Evolutionary conservation across 805 yeast genomes (phyloP), one percentile per base, ranked within the genome.

Genomic region (Candida gorgasii): DNA sequence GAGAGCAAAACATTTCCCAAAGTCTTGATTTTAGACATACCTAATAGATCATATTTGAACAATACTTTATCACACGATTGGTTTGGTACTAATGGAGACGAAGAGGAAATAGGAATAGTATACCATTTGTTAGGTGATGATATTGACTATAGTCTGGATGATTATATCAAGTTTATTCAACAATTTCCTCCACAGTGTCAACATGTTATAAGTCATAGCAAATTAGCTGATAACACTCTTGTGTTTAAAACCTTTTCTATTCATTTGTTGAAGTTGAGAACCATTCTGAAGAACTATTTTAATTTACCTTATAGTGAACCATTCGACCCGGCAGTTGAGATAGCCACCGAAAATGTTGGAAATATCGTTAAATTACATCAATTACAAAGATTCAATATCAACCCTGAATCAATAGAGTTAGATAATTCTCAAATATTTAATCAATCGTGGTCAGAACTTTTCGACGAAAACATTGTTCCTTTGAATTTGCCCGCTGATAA

Each of bases 61-160:
- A 62, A 59, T 41, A 59, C 72, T 11, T 33, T 68, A 8, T 38
- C 36, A 8, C 44, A 47, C 1, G 46, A 51, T 20, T 67, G 72
- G 70, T 56, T 58, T 79, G 12, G 49, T 47, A 14, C 59, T 46
- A 55, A 46, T 39, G 54, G 61, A 5, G 62, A 62, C 4, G 53
- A 63, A 5, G 71, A 67, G 33, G 64, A 69, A 2, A 64, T 75
- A 15, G 76, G 79, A 1, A 59, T 76, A 1, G 84, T 89, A 1
- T 89, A 87, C 58, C 95, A 88, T 61, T 78, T 88, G 44, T 63
- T 93, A 19, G 93, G 86, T n/a, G 77, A 72, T 5, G 76, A 72
- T 1, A 68, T 87, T 1, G 77, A 79, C 36, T 62, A 69, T 24
- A 51, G 54, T 47, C 65, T 65, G 48, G 61, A 63, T 1, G 63